A percentile compares a stretch with the other conserved stretches of the same genome.
Conservation (phyloP, 441 rosid genomes). For the Raphanus hybrid region DNA sequence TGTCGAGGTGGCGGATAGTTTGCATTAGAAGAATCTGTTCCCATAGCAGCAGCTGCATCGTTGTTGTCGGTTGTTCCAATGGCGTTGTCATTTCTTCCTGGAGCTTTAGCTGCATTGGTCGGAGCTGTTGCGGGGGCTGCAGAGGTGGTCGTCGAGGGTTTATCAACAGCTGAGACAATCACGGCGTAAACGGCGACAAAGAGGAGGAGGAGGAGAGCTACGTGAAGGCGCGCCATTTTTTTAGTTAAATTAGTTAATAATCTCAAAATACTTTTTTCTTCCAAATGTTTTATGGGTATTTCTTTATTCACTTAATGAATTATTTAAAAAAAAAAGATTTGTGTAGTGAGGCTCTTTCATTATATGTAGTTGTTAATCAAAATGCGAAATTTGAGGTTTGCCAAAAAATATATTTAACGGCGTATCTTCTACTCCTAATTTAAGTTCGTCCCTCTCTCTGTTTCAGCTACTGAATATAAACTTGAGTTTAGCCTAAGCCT, state of each 20-base stretch:
- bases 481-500: not conserved
- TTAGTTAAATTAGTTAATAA: not conserved
- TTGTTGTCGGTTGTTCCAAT: conserved; percentile 40
- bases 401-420: conserved; percentile 27
- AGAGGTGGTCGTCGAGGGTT: not conserved
- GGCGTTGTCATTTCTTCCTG: conserved; percentile 1
- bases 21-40: conserved; percentile 33
- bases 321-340: not conserved
- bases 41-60: conserved; percentile 13
- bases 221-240: not conserved
- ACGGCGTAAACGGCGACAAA: not conserved
- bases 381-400: conserved; percentile 27
- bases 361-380: conserved; percentile 15
- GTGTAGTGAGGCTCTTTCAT: not conserved
- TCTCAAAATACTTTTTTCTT: conserved; percentile 27
- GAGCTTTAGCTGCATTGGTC: not conserved
- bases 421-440: conserved; percentile 6
- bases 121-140: not conserved
- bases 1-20: conserved; percentile 37
- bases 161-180: not conserved
- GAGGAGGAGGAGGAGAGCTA: not conserved
- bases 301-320: conserved; percentile 14
- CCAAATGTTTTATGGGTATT: conserved; percentile 37
- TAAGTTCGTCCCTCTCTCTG: conserved; percentile 11
- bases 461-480: not conserved